A percentile compares a stretch with the other conserved stretches of the same genome.
These are phyloP conservation scores for Fusarium stilboides DNA, from an alignment of 2,329 filamentous ascomycete species.

Conservation along the genomic window DNA sequence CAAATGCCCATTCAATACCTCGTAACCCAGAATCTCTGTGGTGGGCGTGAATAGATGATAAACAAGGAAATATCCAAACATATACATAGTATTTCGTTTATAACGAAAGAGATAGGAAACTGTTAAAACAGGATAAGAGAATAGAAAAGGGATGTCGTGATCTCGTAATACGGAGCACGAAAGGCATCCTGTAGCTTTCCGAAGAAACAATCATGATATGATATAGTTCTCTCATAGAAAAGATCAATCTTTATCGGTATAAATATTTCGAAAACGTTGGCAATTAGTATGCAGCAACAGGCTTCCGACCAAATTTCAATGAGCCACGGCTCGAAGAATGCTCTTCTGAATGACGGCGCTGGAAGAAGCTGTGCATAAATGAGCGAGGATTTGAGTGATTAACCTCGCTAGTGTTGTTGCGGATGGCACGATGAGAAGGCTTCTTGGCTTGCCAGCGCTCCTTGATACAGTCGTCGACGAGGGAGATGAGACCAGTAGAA, in stretches of 20 bases:
- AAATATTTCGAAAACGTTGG: not conserved
- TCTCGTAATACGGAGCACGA: constrained; percentile 18
- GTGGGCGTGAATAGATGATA: constrained; percentile 19
- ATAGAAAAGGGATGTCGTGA: constrained; percentile 24
- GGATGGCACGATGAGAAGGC: constrained; percentile 48
- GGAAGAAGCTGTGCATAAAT: constrained; percentile 59
- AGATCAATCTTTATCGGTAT: constrained; percentile 4
- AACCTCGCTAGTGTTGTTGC: constrained; percentile 45
- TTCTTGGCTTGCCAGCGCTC: constrained; percentile 75
- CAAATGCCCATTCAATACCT: constrained; percentile 29
- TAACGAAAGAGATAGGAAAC: constrained; percentile 17
- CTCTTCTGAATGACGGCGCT: constrained; percentile 60
- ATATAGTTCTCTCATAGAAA: not conserved
- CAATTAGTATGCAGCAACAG: constrained; percentile 56
- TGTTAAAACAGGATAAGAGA: constrained; percentile 41
- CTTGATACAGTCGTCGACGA: constrained; percentile 94
- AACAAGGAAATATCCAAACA: constrained; percentile 26
- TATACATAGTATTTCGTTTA: constrained; percentile 21
- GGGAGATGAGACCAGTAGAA: constrained; percentile 87
- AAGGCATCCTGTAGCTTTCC: constrained; percentile 16
- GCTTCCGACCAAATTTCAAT: constrained; percentile 54
- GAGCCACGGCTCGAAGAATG: constrained; percentile 53
- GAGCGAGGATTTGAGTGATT: constrained; percentile 49
- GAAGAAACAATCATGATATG: constrained; percentile 3
- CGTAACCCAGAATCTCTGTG: constrained; percentile 8